Evolutionary conservation across 257 asterid species (phyloP).

Genomic region (Cordia subcordata): DNA sequence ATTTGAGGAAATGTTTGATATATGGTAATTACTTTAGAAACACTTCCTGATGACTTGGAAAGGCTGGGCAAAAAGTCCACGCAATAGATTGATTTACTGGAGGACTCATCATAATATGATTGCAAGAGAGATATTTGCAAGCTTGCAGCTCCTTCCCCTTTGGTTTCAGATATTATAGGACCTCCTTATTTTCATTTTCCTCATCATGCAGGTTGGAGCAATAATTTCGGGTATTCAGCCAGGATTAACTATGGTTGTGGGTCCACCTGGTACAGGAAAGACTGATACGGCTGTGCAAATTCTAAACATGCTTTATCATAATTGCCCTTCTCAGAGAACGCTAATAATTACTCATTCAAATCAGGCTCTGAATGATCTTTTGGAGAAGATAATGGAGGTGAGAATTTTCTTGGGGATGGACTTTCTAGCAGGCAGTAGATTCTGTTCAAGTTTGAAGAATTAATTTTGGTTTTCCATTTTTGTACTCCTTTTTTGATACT

Average conservation of each 20-base stretch:
- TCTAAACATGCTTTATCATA: constrained; percentile 90
- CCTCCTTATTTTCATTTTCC: constrained; percentile 11
- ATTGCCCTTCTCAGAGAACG: constrained; percentile 99
- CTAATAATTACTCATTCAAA: constrained; percentile 96
- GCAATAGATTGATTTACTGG: too few species aligned
- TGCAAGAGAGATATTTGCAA: too few species aligned
- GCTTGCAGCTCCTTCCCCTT: background rate
- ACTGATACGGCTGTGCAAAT: constrained; percentile 98
- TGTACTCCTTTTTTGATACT: background rate
- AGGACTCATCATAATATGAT: too few species aligned
- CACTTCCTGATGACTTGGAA: too few species aligned
- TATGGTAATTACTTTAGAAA: too few species aligned
- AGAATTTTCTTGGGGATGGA: background rate
- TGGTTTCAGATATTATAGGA: background rate
- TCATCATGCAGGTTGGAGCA: constrained; percentile 67
- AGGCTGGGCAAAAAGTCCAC: too few species aligned
- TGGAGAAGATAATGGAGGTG: constrained; percentile 99
- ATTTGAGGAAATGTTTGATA: too few species aligned
- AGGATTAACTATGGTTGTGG: constrained; percentile 97
- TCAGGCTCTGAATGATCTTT: constrained; percentile 95
- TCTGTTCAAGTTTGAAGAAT: too few species aligned
- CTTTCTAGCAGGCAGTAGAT: background rate
- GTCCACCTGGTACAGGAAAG: constrained; percentile 99
- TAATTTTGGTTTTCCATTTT: too few species aligned
- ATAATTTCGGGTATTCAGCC: constrained; percentile 94